Conservation (phyloP, 2,329 filamentous ascomycete species). For the Kalaharituber pfeilii region DNA sequence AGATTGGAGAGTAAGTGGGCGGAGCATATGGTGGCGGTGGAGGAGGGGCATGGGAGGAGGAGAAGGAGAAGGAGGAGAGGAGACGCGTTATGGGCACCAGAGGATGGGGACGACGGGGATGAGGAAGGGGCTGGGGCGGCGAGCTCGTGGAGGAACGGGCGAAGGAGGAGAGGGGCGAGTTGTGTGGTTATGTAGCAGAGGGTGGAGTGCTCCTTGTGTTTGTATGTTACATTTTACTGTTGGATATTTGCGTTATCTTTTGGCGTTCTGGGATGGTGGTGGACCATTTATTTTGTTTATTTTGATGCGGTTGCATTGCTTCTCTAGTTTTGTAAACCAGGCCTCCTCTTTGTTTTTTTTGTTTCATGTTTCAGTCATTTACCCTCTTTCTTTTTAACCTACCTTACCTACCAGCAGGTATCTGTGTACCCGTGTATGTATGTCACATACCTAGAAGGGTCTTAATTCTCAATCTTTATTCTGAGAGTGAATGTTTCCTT, state of each 20-base stretch:
- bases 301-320: no score
- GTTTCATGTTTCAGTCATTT: no score
- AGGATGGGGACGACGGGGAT: conserved; percentile 28
- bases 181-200: conserved; percentile 31
- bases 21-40: conserved; percentile 80
- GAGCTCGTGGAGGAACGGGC: conserved; percentile 22
- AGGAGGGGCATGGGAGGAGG: conserved; percentile 58
- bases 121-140: conserved; percentile 8
- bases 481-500: no score
- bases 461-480: no score
- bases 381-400: no score
- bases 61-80: conserved; percentile 37
- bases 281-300: background rate
- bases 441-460: no score
- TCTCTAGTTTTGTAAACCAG: no score
- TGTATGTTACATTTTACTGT: background rate
- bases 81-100: conserved; percentile 24
- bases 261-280: no score
- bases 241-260: background rate
- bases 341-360: no score
- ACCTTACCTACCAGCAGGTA: no score
- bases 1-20: conserved; percentile 84
- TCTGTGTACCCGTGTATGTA: no score
- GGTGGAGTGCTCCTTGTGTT: background rate
- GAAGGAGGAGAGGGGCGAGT: conserved; percentile 32